phyloP scores from a whole-genome alignment of 1,284 basidiomycete genomes.

The Naganishia sp. region DNA sequence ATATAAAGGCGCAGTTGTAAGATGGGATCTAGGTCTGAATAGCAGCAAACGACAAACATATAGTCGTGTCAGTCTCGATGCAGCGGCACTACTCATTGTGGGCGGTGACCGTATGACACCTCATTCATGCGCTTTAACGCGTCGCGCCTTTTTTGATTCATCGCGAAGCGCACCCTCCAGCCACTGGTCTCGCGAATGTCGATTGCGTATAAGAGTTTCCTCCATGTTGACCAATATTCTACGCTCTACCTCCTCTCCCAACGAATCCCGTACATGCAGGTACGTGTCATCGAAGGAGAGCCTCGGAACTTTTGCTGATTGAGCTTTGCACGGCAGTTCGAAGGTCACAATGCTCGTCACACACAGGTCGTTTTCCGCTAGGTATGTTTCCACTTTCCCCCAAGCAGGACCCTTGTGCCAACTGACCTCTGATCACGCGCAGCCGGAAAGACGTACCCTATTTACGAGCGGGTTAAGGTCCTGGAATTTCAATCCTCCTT shows the following conservation, averaged over 20 bases:
- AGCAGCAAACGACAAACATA: too few species aligned
- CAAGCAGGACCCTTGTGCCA: background rate
- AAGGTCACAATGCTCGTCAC: constrained; percentile 56
- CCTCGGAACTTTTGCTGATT: background rate
- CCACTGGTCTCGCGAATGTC: constrained; percentile 4
- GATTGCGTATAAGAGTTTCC: constrained; percentile 21
- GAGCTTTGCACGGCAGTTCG: constrained; percentile 38
- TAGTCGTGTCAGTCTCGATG: too few species aligned
- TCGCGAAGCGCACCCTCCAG: constrained; percentile 1
- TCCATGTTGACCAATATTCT: constrained; percentile 22
- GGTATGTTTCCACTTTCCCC: constrained; percentile 8
- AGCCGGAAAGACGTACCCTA: constrained; percentile 31
- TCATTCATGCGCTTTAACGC: constrained; percentile 6
- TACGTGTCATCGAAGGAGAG: background rate
- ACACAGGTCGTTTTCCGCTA: constrained; percentile 35
- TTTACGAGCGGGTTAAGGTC: constrained; percentile 56
- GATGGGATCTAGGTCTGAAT: too few species aligned
- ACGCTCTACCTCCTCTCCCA: background rate
- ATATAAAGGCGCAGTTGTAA: too few species aligned
- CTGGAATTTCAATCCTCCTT: constrained; percentile 54
- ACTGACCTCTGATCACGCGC: background rate
- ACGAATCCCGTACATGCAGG: constrained; percentile 26
- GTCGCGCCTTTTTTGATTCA: constrained; percentile 5
- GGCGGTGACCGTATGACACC: constrained; percentile 4
- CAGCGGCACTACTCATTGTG: too few species aligned